Evolutionary conservation across 352 stramenopile genomes (phyloP).

Genomic region (Pythium rishiriense): DNA sequence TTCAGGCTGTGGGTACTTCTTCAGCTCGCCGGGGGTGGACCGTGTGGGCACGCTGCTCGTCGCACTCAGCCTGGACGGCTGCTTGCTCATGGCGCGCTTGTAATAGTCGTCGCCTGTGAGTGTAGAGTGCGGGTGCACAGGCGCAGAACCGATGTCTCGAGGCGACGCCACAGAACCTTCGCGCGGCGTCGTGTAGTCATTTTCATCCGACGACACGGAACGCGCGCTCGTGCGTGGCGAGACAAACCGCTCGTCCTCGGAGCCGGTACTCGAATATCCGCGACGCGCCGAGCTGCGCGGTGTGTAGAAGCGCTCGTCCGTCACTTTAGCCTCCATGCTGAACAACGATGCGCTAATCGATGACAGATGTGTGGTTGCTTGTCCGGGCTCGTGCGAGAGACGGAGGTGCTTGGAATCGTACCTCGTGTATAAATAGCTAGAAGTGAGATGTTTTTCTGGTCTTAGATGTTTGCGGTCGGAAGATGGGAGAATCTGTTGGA

Average conservation of each 20-base stretch:
- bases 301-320: constrained; percentile 70
- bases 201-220: constrained; percentile 66
- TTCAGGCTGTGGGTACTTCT: not conserved
- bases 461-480: too few relatives aligned
- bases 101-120: constrained; percentile 27
- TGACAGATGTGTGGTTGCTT: too few relatives aligned
- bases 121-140: constrained; percentile 15
- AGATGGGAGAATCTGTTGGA: too few relatives aligned
- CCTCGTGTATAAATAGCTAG: not conserved
- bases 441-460: too few relatives aligned
- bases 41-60: constrained; percentile 1
- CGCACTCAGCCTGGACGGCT: constrained; percentile 7
- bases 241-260: constrained; percentile 62
- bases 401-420: too few relatives aligned
- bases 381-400: too few relatives aligned
- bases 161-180: constrained; percentile 31
- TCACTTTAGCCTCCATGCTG: constrained; percentile 48
- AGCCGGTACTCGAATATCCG: constrained; percentile 53
- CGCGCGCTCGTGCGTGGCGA: constrained; percentile 57
- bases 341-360: too few relatives aligned
- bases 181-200: constrained; percentile 54
- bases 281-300: constrained; percentile 55
- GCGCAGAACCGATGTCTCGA: constrained; percentile 3
- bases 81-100: constrained; percentile 26
- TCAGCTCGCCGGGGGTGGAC: constrained; percentile 1